Evolutionary conservation across 2,329 filamentous ascomycete species (phyloP).

Genomic region (Grosmannia huntii): DNA sequence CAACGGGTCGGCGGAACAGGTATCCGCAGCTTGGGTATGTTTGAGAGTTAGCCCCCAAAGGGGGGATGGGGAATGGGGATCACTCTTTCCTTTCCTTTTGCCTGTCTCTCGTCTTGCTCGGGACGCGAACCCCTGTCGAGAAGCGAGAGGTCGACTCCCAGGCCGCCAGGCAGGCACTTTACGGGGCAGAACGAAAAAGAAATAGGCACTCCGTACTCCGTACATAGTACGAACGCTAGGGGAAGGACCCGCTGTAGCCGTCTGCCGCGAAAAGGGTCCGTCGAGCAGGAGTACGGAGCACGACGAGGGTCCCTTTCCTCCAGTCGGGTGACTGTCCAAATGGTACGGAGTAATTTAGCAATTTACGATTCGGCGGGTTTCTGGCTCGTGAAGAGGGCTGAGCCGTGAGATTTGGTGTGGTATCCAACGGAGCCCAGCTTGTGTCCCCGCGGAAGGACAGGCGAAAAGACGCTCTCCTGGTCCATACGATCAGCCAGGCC

Average conservation of each 20-base stretch:
- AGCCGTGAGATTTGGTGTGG: too few relatives aligned
- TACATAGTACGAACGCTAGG: background rate
- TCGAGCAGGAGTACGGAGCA: background rate
- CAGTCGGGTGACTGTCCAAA: too few relatives aligned
- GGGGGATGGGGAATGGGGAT: conserved; percentile 8
- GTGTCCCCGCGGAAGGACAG: too few relatives aligned
- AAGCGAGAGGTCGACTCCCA: background rate
- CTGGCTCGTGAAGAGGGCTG: too few relatives aligned
- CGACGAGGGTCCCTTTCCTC: background rate
- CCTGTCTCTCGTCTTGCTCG: background rate
- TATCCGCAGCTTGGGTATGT: conserved; percentile 8
- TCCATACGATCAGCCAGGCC: background rate
- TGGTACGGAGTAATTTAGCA: too few relatives aligned
- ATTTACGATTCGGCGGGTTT: too few relatives aligned
- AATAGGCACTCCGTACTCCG: too few relatives aligned
- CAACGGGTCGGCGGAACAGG: conserved; percentile 7
- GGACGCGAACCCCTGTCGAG: background rate
- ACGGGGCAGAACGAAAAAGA: background rate
- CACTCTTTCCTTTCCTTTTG: conserved; percentile 3
- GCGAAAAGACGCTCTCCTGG: background rate
- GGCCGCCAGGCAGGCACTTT: background rate
- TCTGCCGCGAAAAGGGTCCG: background rate
- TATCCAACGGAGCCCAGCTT: too few relatives aligned
- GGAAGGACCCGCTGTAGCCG: background rate
- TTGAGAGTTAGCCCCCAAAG: conserved; percentile 6